Percentiles rank a stretch among this genome's conserved stretches.
Conservation (phyloP, 805 yeast genomes). For the Pichia thaimueangensis region DNA sequence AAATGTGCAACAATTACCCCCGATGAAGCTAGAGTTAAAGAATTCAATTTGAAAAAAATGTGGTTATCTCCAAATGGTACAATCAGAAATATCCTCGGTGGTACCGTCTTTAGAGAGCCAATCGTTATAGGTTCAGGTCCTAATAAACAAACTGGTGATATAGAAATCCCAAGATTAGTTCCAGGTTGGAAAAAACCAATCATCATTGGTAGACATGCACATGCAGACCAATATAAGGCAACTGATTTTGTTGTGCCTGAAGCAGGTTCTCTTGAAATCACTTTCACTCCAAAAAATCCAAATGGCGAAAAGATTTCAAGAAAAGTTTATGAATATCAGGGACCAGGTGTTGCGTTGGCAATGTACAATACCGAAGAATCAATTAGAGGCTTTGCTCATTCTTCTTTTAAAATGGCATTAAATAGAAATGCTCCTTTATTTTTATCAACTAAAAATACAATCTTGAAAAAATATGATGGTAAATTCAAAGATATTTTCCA, state of each 20-base stretch:
- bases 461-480: constrained; percentile 77
- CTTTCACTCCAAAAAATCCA: constrained; percentile 51
- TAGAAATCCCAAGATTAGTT: constrained; percentile 65
- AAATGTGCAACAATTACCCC: constrained; percentile 86
- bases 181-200: constrained; percentile 81
- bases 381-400: constrained; percentile 69
- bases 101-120: constrained; percentile 82
- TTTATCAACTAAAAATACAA: constrained; percentile 73
- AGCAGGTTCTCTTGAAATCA: constrained; percentile 61
- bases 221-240: constrained; percentile 80
- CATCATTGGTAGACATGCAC: constrained; percentile 81
- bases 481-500: constrained; percentile 76
- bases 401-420: constrained; percentile 71
- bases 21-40: constrained; percentile 73
- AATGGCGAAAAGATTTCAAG: constrained; percentile 43
- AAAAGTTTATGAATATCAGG: constrained; percentile 57
- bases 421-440: constrained; percentile 57
- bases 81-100: constrained; percentile 72
- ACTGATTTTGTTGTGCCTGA: constrained; percentile 63
- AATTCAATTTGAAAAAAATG: constrained; percentile 69
- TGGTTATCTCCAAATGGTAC: constrained; percentile 87
- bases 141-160: constrained; percentile 19
- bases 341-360: constrained; percentile 69
- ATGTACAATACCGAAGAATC: constrained; percentile 83
- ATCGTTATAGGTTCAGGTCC: constrained; percentile 54